Evolutionary conservation across 768 basidiomycete species (phyloP), one percentile per base, ranked within the genome.

Genomic region (Ramaria rubella): DNA sequence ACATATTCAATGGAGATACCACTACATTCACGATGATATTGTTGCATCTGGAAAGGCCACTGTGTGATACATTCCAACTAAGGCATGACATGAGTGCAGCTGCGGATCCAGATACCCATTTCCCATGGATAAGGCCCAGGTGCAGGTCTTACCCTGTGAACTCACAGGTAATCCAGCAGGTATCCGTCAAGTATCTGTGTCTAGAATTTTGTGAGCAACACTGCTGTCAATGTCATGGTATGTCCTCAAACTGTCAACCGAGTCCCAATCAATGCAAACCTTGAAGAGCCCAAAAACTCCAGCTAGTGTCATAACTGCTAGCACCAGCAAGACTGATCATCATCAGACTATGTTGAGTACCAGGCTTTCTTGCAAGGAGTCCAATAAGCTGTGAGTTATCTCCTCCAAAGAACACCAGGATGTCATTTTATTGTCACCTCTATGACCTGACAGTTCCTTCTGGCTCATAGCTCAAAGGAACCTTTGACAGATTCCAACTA

Each of bases 401-500:
- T 63, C 87, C 65, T 86, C 87, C 2, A 90, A 83, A 66, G 92
- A 96, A 70, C 81, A 92, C 81, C 93, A 90, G 63, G 59, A 75
- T 58, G 12, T 42, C 23, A 5, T 44, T 45, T 62, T 55, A 45
- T 55, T 30, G 17, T n/a, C n/a, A 50, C 26, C 33, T 5, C 43
- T n/a, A 44, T 55, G 7, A 11, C 27, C 43, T 4, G 23, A 26
- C 27, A 26, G 26, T n/a, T n/a, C n/a, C n/a, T n/a, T n/a, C n/a
- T n/a, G n/a, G n/a, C n/a, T n/a, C n/a, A n/a, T 60, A 97, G 92
- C 74, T 96, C 60, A 89, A 86, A 66, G 90, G 82, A 0, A 85
- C 83, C 1, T 81, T 96, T 58, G 93, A 94, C 57, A 94, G 94
- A 2, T 90, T 99, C 73, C 86, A 93, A 57, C 74, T 99, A 24